Conservation (phyloP, 2,329 filamentous ascomycete species). For the Tolypocladium guangdongense region DNA sequence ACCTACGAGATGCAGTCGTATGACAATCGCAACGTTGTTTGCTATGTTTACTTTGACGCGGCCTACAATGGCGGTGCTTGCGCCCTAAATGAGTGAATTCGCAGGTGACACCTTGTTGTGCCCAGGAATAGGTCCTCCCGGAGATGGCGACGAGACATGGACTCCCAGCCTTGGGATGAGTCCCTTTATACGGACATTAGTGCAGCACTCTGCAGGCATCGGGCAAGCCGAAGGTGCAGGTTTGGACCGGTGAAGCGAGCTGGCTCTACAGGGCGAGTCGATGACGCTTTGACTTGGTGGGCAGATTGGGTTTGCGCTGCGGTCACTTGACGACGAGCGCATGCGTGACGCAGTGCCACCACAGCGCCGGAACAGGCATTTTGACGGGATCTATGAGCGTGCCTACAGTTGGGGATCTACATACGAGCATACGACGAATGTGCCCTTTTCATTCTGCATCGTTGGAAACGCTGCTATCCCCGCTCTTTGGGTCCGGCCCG, state of each 20-base stretch:
- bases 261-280: background rate
- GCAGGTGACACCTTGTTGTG: background rate
- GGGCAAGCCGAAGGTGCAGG: background rate
- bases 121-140: background rate
- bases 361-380: background rate
- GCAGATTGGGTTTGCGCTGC: no score
- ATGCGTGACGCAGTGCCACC: background rate
- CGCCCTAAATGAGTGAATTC: background rate
- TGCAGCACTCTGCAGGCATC: background rate
- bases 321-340: slow-evolving; percentile 4
- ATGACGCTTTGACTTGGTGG: background rate
- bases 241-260: background rate
- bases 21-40: background rate
- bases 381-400: background rate
- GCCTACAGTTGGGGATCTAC: no score
- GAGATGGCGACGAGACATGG: background rate
- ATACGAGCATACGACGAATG: background rate
- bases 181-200: background rate
- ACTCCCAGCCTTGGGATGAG: background rate
- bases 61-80: background rate
- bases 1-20: background rate
- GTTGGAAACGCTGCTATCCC: background rate
- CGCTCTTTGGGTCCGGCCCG: background rate
- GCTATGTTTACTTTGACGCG: background rate
- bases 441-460: background rate